Conservation (phyloP, 495 filamentous ascomycete species). For the Ramalina intermedia region DNA sequence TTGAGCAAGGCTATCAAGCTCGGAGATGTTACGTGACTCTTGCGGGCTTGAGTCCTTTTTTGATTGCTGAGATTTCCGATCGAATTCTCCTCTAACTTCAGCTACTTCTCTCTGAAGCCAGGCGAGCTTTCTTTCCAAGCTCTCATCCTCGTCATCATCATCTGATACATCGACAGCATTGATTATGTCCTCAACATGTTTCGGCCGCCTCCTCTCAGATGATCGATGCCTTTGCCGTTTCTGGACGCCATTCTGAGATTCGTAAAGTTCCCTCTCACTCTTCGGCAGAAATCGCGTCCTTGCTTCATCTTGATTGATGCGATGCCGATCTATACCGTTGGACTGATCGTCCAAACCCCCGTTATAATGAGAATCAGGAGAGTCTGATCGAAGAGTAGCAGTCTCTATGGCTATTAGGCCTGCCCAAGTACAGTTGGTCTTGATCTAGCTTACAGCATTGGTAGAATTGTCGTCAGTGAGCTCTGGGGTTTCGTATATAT, state of each 20-base stretch:
- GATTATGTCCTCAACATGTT: constrained; percentile 33
- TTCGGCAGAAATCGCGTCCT: constrained; percentile 64
- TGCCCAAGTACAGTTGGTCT: neutral
- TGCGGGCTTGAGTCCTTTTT: constrained; percentile 10
- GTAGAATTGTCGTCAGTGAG: constrained; percentile 80
- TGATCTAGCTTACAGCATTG: constrained; percentile 40
- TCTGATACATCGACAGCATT: constrained; percentile 52
- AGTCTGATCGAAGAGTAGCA: constrained; percentile 47
- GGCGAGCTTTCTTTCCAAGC: constrained; percentile 59
- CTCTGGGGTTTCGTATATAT: constrained; percentile 91
- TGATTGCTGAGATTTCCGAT: constrained; percentile 27
- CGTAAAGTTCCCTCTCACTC: constrained; percentile 55
- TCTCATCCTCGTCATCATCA: constrained; percentile 47
- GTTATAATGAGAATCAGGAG: constrained; percentile 28
- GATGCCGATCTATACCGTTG: constrained; percentile 54
- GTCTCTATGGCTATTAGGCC: constrained; percentile 12
- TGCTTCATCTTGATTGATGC: constrained; percentile 59
- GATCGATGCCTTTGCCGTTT: constrained; percentile 73
- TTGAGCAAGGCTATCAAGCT: neutral
- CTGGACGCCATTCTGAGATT: constrained; percentile 62
- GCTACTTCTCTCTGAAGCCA: constrained; percentile 64
- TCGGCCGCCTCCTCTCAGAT: constrained; percentile 47
- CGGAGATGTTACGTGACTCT: constrained; percentile 9
- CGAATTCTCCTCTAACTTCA: constrained; percentile 58
- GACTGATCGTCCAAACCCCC: constrained; percentile 44